Conservation (phyloP, 1,139 yeast species). For the Candida glucosophila region DNA sequence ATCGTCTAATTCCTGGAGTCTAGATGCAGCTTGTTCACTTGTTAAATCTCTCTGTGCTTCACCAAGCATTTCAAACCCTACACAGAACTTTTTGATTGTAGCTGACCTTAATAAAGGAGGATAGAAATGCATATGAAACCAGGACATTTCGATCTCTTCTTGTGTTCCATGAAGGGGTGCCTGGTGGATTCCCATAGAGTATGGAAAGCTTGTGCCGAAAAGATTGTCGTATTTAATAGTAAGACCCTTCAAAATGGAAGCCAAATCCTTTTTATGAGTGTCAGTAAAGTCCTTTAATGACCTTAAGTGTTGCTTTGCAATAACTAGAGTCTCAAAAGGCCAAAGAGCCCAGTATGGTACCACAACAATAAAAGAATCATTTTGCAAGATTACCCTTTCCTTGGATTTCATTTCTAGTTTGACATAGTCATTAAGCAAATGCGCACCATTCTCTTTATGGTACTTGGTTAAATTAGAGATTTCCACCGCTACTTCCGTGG, state of each 20-base stretch:
- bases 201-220: conserved; percentile 64
- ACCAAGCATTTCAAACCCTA: conserved; percentile 72
- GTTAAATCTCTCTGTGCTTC: conserved; percentile 76
- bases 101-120: conserved; percentile 73
- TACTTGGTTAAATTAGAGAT: conserved; percentile 44
- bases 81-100: conserved; percentile 67
- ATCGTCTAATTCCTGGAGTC: conserved; percentile 39
- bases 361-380: conserved; percentile 59
- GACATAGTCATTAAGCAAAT: conserved; percentile 60
- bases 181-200: conserved; percentile 78
- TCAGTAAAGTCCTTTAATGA: conserved; percentile 43
- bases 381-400: conserved; percentile 48
- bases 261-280: conserved; percentile 48
- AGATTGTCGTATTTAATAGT: conserved; percentile 67
- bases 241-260: conserved; percentile 42
- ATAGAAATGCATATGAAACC: conserved; percentile 74
- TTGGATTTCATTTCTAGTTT: conserved; percentile 42
- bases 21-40: conserved; percentile 64
- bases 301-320: conserved; percentile 46
- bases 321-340: conserved; percentile 69
- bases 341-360: conserved; percentile 82
- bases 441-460: conserved; percentile 32
- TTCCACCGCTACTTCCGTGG: conserved; percentile 63
- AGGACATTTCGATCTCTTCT: conserved; percentile 36
- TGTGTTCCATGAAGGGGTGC: conserved; percentile 44